Evolutionary conservation across 495 filamentous ascomycete genomes (phyloP).

Genomic region (Xylaria telfairii): DNA sequence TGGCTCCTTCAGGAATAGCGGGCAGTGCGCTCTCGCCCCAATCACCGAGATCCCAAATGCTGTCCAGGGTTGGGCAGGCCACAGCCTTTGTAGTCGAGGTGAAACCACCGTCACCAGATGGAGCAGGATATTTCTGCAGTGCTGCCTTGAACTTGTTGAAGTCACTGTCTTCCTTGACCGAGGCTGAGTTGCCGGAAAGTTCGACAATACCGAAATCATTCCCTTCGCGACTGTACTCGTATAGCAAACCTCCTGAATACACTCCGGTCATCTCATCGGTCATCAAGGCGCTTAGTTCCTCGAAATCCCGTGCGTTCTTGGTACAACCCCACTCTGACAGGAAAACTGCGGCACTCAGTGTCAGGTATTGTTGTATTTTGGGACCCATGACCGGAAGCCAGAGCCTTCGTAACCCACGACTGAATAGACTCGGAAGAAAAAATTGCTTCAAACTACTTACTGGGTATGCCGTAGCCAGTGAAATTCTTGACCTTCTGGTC

Average conservation of each 20-base stretch:
- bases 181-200: constrained; percentile 59
- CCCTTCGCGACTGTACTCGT: constrained; percentile 87
- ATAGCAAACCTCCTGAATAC: constrained; percentile 95
- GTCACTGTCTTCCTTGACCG: constrained; percentile 57
- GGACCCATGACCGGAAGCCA: not conserved
- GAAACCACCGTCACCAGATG: constrained; percentile 78
- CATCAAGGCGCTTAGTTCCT: constrained; percentile 83
- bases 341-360: constrained; percentile 60
- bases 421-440: not conserved
- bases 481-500: constrained; percentile 91
- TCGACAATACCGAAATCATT: constrained; percentile 80
- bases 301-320: constrained; percentile 78
- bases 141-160: constrained; percentile 72
- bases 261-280: constrained; percentile 82
- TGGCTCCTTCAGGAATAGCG: constrained; percentile 71
- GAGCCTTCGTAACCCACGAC: not conserved
- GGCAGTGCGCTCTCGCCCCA: constrained; percentile 66
- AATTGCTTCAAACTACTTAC: not conserved
- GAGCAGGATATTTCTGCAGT: constrained; percentile 66
- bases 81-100: constrained; percentile 68
- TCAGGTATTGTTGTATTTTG: not conserved
- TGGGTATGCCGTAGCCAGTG: constrained; percentile 85
- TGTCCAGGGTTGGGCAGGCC: constrained; percentile 71
- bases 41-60: constrained; percentile 71
- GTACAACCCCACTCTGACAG: constrained; percentile 93